Conservation (phyloP, 345 rosid genomes). For the Nephelium lappaceum region DNA sequence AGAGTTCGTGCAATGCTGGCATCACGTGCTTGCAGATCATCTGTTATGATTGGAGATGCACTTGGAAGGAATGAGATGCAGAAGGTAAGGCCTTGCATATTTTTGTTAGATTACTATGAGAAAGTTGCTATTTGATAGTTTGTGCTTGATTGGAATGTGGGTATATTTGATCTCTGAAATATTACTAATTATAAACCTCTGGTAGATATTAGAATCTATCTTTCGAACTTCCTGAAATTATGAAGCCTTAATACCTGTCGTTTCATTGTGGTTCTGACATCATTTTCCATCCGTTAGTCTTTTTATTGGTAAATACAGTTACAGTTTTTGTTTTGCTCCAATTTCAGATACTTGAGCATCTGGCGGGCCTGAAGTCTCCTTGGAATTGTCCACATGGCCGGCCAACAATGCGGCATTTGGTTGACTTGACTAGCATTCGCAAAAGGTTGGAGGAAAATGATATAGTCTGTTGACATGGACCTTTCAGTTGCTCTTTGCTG, state of each 20-base stretch:
- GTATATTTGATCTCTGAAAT: slow-evolving; percentile 3
- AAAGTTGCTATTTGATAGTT: background rate
- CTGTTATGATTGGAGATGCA: slow-evolving; percentile 88
- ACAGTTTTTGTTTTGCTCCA: background rate
- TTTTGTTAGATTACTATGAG: background rate
- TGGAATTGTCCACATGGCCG: slow-evolving; percentile 99
- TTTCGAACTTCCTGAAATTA: slow-evolving; percentile 2
- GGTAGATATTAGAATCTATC: background rate
- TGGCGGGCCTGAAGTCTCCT: slow-evolving; percentile 86
- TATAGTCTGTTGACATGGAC: slow-evolving; percentile 23
- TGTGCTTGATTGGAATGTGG: background rate
- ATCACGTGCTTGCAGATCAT: slow-evolving; percentile 89
- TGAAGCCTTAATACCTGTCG: background rate
- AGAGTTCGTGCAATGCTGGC: slow-evolving; percentile 95
- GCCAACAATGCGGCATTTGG: slow-evolving; percentile 98
- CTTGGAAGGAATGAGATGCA: slow-evolving; percentile 85
- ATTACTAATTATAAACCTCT: background rate
- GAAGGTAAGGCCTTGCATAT: slow-evolving; percentile 49
- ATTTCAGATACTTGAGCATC: slow-evolving; percentile 74
- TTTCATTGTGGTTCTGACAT: background rate
- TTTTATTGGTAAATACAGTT: background rate
- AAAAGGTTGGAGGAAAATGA: slow-evolving; percentile 32
- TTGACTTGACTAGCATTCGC: slow-evolving; percentile 63
- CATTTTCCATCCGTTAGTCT: background rate
- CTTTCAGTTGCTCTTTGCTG: background rate